These are phyloP conservation scores for Globisporangium cystogenes DNA, from an alignment of 352 stramenopile species.

Conservation along the genomic window DNA sequence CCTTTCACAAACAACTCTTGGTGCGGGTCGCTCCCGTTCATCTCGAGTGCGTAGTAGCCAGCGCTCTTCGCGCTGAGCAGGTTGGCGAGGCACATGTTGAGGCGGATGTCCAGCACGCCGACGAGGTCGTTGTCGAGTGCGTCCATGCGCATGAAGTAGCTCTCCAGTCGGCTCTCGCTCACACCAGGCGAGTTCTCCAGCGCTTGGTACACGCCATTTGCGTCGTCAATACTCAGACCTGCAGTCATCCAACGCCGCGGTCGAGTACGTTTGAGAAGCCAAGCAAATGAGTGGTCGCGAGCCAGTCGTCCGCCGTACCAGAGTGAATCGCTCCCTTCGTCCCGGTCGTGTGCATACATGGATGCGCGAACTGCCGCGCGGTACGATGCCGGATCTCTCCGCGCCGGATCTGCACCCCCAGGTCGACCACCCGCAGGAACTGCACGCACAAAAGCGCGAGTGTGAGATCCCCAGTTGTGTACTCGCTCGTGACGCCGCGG, in stretches of 20 bases:
- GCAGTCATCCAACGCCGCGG: background rate
- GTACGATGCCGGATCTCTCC: conserved; percentile 64
- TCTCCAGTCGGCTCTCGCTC: conserved; percentile 33
- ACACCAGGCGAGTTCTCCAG: conserved; percentile 34
- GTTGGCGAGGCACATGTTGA: conserved; percentile 32
- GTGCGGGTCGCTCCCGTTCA: conserved; percentile 56
- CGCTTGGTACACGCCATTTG: conserved; percentile 45
- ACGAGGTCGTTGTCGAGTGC: conserved; percentile 51
- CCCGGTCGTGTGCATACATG: conserved; percentile 60
- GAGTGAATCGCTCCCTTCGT: conserved; percentile 55
- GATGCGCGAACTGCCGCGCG: conserved; percentile 19
- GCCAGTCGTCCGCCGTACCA: conserved; percentile 12
- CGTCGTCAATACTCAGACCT: conserved; percentile 76
- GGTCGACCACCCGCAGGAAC: conserved; percentile 65
- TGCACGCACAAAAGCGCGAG: conserved; percentile 9
- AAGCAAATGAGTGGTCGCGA: background rate
- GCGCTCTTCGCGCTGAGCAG: conserved; percentile 33
- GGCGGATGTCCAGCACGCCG: conserved; percentile 41
- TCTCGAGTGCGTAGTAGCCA: conserved; percentile 41
- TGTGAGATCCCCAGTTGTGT: background rate
- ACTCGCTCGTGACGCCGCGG: no score
- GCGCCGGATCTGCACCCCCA: conserved; percentile 65
- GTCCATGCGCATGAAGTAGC: conserved; percentile 54
- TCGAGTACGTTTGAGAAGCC: background rate
- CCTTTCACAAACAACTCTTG: conserved; percentile 28